phyloP scores from a whole-genome alignment of 2,329 filamentous ascomycete species.

The Lasiodiplodia sp. region DNA sequence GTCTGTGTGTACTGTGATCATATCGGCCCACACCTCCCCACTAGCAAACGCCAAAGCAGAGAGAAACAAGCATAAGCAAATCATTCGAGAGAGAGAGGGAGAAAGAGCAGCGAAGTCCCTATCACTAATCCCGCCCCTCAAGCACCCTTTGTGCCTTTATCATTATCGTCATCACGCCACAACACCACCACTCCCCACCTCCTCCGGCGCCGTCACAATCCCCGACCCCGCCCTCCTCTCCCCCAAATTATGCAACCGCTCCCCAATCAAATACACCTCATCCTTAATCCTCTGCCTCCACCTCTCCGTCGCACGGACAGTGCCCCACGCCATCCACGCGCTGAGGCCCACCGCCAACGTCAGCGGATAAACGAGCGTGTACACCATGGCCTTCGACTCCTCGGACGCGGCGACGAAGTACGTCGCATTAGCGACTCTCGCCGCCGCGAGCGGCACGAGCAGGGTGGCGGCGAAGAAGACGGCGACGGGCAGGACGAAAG shows the following conservation, averaged over 20 bases:
- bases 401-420: conserved; percentile 52
- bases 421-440: conserved; percentile 58
- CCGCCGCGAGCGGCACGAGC: conserved; percentile 67
- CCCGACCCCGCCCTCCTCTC: conserved; percentile 53
- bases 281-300: conserved; percentile 88
- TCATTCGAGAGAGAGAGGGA: no score
- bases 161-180: neutral
- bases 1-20: no score
- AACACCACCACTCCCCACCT: neutral
- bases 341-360: conserved; percentile 56
- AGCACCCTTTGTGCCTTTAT: no score
- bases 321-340: conserved; percentile 59
- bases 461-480: conserved; percentile 70
- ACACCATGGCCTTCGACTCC: conserved; percentile 52
- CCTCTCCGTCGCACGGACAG: conserved; percentile 66
- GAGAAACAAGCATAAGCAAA: no score
- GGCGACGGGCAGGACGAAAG: conserved; percentile 80
- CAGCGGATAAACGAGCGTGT: conserved; percentile 76
- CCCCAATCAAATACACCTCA: conserved; percentile 95
- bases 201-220: neutral
- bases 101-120: no score
- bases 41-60: no score
- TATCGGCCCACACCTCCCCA: no score
- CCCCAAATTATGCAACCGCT: conserved; percentile 93
- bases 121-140: no score